phyloP scores from a whole-genome alignment of 2,329 filamentous ascomycete genomes.

The Amauroascus verrucosus region DNA sequence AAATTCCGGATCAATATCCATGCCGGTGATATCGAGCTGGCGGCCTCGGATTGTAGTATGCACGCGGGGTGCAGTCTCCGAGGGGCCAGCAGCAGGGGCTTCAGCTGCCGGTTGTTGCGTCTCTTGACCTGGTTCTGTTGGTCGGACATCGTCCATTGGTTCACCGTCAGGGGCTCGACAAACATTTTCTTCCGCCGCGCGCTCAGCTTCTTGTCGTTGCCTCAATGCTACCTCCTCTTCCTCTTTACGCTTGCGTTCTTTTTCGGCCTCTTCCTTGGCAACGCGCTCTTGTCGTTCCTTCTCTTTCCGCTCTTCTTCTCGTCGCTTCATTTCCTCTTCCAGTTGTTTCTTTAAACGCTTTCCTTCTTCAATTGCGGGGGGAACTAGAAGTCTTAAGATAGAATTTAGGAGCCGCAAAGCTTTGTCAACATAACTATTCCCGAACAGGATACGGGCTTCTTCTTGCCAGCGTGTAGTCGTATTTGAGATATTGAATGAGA shows the following conservation, averaged over 20 bases:
- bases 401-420: constrained; percentile 56
- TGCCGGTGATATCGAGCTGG: constrained; percentile 81
- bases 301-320: constrained; percentile 54
- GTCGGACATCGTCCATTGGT: constrained; percentile 70
- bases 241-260: constrained; percentile 57
- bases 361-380: constrained; percentile 72
- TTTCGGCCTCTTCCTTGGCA: constrained; percentile 60
- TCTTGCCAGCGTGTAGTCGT: constrained; percentile 78
- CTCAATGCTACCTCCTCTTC: constrained; percentile 49
- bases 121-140: constrained; percentile 32
- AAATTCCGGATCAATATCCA: constrained; percentile 91
- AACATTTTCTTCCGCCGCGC: constrained; percentile 39
- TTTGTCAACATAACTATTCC: constrained; percentile 56
- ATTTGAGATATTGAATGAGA: constrained; percentile 60
- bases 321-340: constrained; percentile 45
- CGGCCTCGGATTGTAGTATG: constrained; percentile 76
- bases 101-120: constrained; percentile 25
- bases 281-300: constrained; percentile 53
- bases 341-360: constrained; percentile 56
- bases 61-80: constrained; percentile 50
- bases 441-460: constrained; percentile 80
- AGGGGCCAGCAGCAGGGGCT: constrained; percentile 35
- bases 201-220: constrained; percentile 48
- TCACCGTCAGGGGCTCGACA: constrained; percentile 33
- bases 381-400: constrained; percentile 64